phyloP scores from a whole-genome alignment of 768 basidiomycete genomes.

The Phylloporus scabripes region DNA sequence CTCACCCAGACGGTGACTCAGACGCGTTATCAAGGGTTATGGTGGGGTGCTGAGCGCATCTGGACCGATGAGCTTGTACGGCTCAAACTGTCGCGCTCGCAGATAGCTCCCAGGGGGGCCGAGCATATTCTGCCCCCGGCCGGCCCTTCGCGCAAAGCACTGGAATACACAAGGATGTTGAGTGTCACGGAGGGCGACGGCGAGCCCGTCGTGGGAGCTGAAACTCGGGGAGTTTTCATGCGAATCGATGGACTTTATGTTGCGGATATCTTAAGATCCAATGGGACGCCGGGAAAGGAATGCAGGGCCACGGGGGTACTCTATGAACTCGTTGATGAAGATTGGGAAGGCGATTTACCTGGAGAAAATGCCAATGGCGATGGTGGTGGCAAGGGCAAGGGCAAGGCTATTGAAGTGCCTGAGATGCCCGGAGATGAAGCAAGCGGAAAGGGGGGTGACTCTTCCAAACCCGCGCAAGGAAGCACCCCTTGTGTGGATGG shows the following conservation, averaged over 20 bases:
- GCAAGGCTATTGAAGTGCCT: constrained; percentile 28
- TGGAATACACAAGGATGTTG: constrained; percentile 25
- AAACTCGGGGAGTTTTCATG: constrained; percentile 64
- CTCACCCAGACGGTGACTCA: constrained; percentile 39
- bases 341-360: constrained; percentile 48
- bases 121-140: constrained; percentile 57
- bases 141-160: constrained; percentile 39
- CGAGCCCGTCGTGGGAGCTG: constrained; percentile 21
- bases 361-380: constrained; percentile 11
- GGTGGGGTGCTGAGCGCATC: constrained; percentile 88
- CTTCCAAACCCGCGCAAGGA: constrained; percentile 10
- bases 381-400: constrained; percentile 26
- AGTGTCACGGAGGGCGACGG: background rate
- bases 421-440: constrained; percentile 4
- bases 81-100: constrained; percentile 61
- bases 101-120: constrained; percentile 62
- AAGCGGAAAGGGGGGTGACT: background rate
- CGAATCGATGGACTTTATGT: constrained; percentile 59
- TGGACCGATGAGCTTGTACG: constrained; percentile 85
- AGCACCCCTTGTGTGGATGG: constrained; percentile 17
- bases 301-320: constrained; percentile 68
- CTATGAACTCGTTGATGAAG: constrained; percentile 72
- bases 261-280: constrained; percentile 43
- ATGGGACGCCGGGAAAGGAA: constrained; percentile 45
- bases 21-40: constrained; percentile 69